Evolutionary conservation across 768 basidiomycete genomes (phyloP).

Genomic region (Brasilioporus rufonigricans): DNA sequence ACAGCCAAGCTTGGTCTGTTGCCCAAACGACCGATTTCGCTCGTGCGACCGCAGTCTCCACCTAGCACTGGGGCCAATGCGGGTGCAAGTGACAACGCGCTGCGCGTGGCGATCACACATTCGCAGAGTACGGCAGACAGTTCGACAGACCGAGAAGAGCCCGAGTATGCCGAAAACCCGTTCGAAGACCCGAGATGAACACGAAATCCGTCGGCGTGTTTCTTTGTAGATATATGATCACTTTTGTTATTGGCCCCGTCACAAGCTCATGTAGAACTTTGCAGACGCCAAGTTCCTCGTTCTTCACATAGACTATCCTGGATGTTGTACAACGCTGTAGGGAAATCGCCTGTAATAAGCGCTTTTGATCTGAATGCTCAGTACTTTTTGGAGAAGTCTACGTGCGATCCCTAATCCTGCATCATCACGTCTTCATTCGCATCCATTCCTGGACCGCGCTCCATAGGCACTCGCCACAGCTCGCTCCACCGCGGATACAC

Average conservation of each 20-base stretch:
- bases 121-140: slow-evolving; percentile 24
- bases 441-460: neutral
- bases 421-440: slow-evolving; percentile 26
- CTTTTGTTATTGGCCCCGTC: too few species aligned
- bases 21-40: slow-evolving; percentile 72
- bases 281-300: too few species aligned
- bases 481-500: slow-evolving; percentile 87
- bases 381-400: too few species aligned
- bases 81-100: too few species aligned
- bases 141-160: slow-evolving; percentile 47
- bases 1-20: slow-evolving; percentile 67
- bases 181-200: slow-evolving; percentile 51
- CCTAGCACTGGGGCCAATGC: slow-evolving; percentile 14
- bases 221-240: too few species aligned
- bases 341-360: too few species aligned
- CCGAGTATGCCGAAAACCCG: slow-evolving; percentile 74
- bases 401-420: slow-evolving; percentile 14
- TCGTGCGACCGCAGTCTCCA: slow-evolving; percentile 35
- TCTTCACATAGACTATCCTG: too few species aligned
- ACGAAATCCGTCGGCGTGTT: too few species aligned
- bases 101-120: slow-evolving; percentile 6
- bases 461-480: slow-evolving; percentile 41
- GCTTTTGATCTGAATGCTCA: neutral
- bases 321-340: too few species aligned
- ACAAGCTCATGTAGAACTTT: too few species aligned